Percentiles rank a stretch among this genome's conserved stretches.
These are phyloP conservation scores for Ramalina intermedia DNA, from an alignment of 495 filamentous ascomycete genomes.

Conservation along the genomic window DNA sequence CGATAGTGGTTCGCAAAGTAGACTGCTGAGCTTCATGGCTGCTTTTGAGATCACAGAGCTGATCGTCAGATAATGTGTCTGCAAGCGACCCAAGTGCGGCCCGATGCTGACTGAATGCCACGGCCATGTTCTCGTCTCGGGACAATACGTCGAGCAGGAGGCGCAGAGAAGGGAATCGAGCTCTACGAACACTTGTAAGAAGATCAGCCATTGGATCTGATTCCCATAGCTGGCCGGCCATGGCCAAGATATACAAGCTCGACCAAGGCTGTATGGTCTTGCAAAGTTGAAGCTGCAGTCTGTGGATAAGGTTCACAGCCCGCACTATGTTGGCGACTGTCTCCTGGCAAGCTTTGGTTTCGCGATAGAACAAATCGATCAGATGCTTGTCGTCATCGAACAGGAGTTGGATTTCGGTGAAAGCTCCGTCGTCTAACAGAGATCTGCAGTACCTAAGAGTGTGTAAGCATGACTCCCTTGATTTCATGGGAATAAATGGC, in stretches of 20 bases:
- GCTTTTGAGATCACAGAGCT: constrained; percentile 35
- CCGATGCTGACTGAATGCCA: not conserved
- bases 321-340: constrained; percentile 31
- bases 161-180: constrained; percentile 26
- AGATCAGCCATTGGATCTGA: constrained; percentile 39
- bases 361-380: constrained; percentile 20
- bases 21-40: constrained; percentile 59
- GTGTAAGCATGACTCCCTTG: constrained; percentile 6
- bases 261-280: constrained; percentile 28
- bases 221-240: constrained; percentile 40
- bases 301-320: constrained; percentile 31
- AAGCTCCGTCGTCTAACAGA: constrained; percentile 27
- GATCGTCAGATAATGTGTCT: not conserved
- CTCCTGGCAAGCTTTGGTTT: constrained; percentile 24
- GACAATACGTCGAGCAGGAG: constrained; percentile 15
- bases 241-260: constrained; percentile 40
- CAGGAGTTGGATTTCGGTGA: constrained; percentile 27
- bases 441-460: constrained; percentile 29
- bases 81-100: constrained; percentile 5
- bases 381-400: constrained; percentile 40
- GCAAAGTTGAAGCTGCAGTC: constrained; percentile 27
- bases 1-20: constrained; percentile 65
- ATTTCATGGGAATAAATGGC: constrained; percentile 3
- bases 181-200: constrained; percentile 33
- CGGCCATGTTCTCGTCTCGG: constrained; percentile 1